Evolutionary conservation across 2,329 filamentous ascomycete species (phyloP).

Genomic region (Colletotrichum tamarilloi): DNA sequence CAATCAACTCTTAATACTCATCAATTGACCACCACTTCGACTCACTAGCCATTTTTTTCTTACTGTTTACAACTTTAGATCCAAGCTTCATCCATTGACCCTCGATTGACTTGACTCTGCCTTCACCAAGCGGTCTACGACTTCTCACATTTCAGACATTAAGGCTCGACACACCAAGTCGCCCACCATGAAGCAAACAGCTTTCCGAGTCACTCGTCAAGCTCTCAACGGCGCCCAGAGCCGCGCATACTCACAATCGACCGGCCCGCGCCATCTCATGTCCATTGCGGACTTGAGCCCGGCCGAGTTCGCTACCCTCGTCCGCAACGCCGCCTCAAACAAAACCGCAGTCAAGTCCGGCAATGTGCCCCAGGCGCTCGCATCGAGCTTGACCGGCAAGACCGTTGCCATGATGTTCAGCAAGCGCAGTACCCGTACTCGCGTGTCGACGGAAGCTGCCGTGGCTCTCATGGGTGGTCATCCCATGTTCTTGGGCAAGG

Average conservation of each 20-base stretch:
- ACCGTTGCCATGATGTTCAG: slow-evolving; percentile 96
- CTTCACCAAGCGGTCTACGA: slow-evolving; percentile 7
- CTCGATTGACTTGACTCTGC: not conserved
- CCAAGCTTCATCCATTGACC: not conserved
- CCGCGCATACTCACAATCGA: slow-evolving; percentile 55
- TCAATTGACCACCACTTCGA: slow-evolving; percentile 18
- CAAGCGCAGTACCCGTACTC: slow-evolving; percentile 93
- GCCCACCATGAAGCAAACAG: slow-evolving; percentile 47
- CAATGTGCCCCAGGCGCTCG: slow-evolving; percentile 67
- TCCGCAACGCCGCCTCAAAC: slow-evolving; percentile 82
- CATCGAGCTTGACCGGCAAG: slow-evolving; percentile 74
- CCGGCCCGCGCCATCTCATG: slow-evolving; percentile 82
- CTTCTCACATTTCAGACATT: not conserved
- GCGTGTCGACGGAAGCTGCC: slow-evolving; percentile 92
- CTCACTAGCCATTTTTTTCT: not conserved
- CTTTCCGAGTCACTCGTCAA: slow-evolving; percentile 47
- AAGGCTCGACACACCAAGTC: slow-evolving; percentile 4
- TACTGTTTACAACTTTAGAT: not conserved
- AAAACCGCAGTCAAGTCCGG: slow-evolving; percentile 83
- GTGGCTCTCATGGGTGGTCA: slow-evolving; percentile 90
- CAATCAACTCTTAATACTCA: slow-evolving; percentile 1
- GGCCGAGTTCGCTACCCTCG: slow-evolving; percentile 81
- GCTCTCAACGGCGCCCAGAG: slow-evolving; percentile 50
- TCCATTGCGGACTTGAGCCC: slow-evolving; percentile 89
- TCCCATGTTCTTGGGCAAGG: slow-evolving; percentile 95